Base-by-base conservation (phyloP, 2,329 filamentous ascomycete species). In the Emergomyces orientalis region DNA sequence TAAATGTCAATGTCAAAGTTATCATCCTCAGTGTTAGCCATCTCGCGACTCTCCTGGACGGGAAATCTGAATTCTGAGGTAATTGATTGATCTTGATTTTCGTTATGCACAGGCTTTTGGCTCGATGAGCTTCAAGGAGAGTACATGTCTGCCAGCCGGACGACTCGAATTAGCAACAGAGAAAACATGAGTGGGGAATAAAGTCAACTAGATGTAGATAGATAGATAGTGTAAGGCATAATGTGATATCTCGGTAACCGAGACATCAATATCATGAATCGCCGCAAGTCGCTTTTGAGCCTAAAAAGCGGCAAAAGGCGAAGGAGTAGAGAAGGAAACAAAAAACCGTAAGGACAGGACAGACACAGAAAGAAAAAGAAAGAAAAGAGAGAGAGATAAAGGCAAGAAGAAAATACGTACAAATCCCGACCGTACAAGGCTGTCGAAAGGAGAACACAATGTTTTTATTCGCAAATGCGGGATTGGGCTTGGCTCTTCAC, bases 1-100 rank as follows among this genome's bases (percentile, higher is more conserved):
- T 87, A 87, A 76, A 88, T 86, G 73, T 88, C 85, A 79, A 88
- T 86, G 69, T 88, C 85, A 79, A 87, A 87, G 71, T 86, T 86
- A 75, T 87, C 85, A 75, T 87, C 85, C 73, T 86, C 84, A 71
- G 82, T 75, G 47, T 47, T 59, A 63, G 78, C 77, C 78, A 80
- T 80, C 63, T 70, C 69, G 72, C 13, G 54, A 57, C 65, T 69
- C 8, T 51, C 34, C 45, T 43, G 32, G 22, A 56, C 39, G 47
- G 61, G 41, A 57, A n/a, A 30, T 57, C 52, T 62, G 55, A 64
- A 51, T 25, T 56, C 37, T 61, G 63, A 63, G 52, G 61, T 57
- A 67, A 67, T 68, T 71, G 70, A 74, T 73, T 69, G 65, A 64
- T 75, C 64, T 69, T 71, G 69, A 67, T 70, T 72, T 69, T 71